Evolutionary conservation across 176 grass and related monocot genomes (phyloP).

Genomic region (Triticum urartu): DNA sequence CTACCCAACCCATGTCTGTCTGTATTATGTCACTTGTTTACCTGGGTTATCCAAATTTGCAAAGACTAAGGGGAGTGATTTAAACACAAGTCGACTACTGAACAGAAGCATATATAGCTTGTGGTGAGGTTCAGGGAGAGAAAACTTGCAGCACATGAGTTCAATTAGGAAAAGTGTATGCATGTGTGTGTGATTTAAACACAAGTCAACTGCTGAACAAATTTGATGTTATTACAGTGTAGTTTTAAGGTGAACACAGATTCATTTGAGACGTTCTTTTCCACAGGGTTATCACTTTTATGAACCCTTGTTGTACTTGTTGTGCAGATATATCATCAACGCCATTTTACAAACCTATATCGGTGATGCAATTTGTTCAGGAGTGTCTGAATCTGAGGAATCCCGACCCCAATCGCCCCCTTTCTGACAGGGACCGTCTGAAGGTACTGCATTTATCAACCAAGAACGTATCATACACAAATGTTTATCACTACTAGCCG

Average conservation of each 20-base stretch:
- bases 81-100: not conserved
- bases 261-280: constrained; percentile 12
- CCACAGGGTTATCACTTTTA: not conserved
- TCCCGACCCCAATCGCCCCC: constrained; percentile 4
- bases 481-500: constrained; percentile 1
- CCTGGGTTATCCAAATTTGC: not conserved
- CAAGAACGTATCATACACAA: not conserved
- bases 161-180: not conserved
- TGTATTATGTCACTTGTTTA: constrained; percentile 1
- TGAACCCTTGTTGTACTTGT: constrained; percentile 20
- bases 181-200: not conserved
- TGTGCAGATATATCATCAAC: constrained; percentile 68
- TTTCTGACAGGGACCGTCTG: constrained; percentile 51
- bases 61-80: not conserved
- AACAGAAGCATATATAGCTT: not conserved
- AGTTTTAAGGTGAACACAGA: not conserved
- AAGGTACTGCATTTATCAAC: constrained; percentile 44
- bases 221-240: not conserved
- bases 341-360: constrained; percentile 56
- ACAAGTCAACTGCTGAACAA: not conserved
- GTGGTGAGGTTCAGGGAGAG: not conserved
- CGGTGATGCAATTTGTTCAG: constrained; percentile 43
- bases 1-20: not conserved
- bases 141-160: not conserved
- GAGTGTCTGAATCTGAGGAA: constrained; percentile 28